Percentiles rank a stretch among this genome's conserved stretches.
These are phyloP conservation scores for Vaccinium darrowii DNA, from an alignment of 148 eudicot genomes.

Conservation along the genomic window DNA sequence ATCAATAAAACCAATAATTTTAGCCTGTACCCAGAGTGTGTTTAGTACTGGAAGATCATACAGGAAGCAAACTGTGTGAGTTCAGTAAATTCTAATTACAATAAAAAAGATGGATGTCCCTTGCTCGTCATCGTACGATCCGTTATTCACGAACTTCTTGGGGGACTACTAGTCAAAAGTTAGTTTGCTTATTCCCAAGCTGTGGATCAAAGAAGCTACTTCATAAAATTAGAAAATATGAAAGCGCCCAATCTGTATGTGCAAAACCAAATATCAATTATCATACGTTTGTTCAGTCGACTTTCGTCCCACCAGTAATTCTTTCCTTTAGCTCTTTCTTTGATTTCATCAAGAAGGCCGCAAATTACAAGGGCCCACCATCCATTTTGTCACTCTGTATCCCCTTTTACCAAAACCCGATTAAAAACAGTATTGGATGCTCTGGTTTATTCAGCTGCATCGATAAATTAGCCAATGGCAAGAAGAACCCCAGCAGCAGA, in stretches of 20 bases:
- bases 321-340: neutral
- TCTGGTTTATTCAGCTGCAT: neutral
- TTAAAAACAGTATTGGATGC: neutral
- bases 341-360: neutral
- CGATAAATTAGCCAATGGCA: neutral
- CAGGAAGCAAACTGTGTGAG: neutral
- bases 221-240: no score
- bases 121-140: neutral
- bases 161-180: no score
- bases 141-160: no score
- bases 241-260: no score
- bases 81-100: neutral
- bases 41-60: neutral
- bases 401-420: neutral
- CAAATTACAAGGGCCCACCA: neutral
- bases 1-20: constrained; percentile 6
- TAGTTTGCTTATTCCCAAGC: no score
- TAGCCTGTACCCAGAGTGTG: neutral
- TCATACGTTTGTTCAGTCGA: neutral
- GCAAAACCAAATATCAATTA: neutral
- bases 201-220: no score
- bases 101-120: neutral
- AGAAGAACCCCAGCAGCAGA: neutral
- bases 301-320: neutral
- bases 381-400: neutral